Percentiles rank a stretch among this genome's conserved stretches.
Evolutionary conservation across 1,284 basidiomycete genomes (phyloP).

Genomic region (Violaceomyces palustris): DNA sequence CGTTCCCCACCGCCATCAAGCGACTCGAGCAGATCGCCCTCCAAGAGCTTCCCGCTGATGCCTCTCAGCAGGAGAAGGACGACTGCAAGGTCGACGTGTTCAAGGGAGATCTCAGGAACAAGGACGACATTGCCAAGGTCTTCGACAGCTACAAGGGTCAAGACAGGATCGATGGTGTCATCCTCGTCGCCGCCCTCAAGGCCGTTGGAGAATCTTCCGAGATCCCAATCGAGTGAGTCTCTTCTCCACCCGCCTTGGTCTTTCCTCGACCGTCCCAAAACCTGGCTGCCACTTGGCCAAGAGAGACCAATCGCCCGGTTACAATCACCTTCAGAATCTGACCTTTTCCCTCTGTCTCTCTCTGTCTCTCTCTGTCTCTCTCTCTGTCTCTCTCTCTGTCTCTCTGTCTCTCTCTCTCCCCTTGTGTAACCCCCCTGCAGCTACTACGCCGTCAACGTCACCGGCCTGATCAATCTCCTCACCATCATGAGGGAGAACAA

Average conservation of each 20-base stretch:
- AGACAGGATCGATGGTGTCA: slow-evolving; percentile 77
- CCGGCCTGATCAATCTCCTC: slow-evolving; percentile 45
- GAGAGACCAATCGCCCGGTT: no score
- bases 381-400: no score
- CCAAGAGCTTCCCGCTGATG: slow-evolving; percentile 62
- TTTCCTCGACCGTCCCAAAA: no score
- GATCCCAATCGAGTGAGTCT: slow-evolving; percentile 87
- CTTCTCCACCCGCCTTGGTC: slow-evolving; percentile 69
- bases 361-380: no score
- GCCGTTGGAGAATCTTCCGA: slow-evolving; percentile 97
- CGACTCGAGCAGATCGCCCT: slow-evolving; percentile 74
- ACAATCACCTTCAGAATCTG: no score
- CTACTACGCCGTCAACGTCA: slow-evolving; percentile 52
- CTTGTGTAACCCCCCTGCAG: slow-evolving; percentile 1
- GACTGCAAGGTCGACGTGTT: slow-evolving; percentile 67
- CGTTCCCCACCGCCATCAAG: slow-evolving; percentile 67
- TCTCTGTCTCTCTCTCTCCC: neutral
- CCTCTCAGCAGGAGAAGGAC: slow-evolving; percentile 65
- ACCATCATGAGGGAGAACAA: slow-evolving; percentile 71
- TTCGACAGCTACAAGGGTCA: slow-evolving; percentile 38
- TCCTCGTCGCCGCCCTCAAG: slow-evolving; percentile 96
- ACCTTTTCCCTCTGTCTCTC: no score
- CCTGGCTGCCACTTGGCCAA: no score
- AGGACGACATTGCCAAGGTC: slow-evolving; percentile 33
- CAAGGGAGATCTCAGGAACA: slow-evolving; percentile 46